These are phyloP conservation scores for Thalia dealbata DNA, from an alignment of 176 grass and related monocot species.

Conservation along the genomic window DNA sequence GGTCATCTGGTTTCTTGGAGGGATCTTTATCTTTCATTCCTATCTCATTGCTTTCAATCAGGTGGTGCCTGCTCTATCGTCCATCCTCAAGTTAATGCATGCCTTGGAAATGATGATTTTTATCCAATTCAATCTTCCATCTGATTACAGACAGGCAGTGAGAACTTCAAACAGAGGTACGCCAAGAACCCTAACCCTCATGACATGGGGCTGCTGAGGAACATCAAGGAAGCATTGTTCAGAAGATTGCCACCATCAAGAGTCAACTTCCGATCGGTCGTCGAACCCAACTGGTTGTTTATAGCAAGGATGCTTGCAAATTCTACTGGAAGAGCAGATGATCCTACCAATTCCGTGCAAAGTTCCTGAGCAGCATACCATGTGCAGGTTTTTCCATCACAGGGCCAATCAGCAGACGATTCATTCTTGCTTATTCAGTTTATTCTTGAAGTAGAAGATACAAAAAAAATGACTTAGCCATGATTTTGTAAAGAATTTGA, in stretches of 20 bases:
- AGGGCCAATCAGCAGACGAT: too few relatives aligned
- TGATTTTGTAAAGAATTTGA: constrained; percentile 3
- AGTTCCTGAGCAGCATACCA: neutral
- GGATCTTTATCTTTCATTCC: constrained; percentile 31
- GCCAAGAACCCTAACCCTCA: constrained; percentile 33
- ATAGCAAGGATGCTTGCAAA: constrained; percentile 13
- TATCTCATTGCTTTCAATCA: constrained; percentile 51
- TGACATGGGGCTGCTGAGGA: constrained; percentile 33
- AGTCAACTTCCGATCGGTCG: constrained; percentile 44
- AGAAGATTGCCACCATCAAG: constrained; percentile 31
- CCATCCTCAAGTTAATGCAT: neutral
- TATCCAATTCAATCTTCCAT: too few relatives aligned
- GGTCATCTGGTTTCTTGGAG: constrained; percentile 29
- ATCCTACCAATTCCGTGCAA: neutral
- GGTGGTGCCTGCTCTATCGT: constrained; percentile 17
- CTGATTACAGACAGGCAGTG: constrained; percentile 41
- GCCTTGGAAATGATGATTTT: too few relatives aligned
- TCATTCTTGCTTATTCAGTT: too few relatives aligned
- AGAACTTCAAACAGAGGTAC: constrained; percentile 28
- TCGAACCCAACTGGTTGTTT: constrained; percentile 15
- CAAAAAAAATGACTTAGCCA: neutral
- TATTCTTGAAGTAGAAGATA: too few relatives aligned
- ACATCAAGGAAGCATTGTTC: constrained; percentile 43
- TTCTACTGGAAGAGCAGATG: neutral
- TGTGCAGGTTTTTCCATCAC: too few relatives aligned